Evolutionary conservation across 2,329 filamentous ascomycete genomes (phyloP), one percentile per base, ranked within the genome.

Genomic region (Hymenoscyphus salicellus): DNA sequence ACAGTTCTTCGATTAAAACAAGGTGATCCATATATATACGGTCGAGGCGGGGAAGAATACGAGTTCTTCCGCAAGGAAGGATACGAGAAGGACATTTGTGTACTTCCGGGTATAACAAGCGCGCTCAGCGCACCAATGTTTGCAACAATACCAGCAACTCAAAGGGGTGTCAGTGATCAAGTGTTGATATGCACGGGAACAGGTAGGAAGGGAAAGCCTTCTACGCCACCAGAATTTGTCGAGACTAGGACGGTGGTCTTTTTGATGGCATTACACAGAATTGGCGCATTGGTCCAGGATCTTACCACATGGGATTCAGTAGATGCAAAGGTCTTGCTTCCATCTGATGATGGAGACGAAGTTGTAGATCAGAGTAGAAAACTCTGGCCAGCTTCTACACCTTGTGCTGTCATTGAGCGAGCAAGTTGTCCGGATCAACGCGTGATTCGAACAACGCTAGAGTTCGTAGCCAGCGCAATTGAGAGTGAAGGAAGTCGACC

Each of bases 101-200:
- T 99, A 0, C 81, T 99, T 1, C 95, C 95, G 0, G 95, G 95
- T 0, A 90, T 99, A 55, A 98, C 95, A 0, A 93, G 89, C 72
- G 92, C 94, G 1, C 80, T 99, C 43, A 90, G 86, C 63, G 95
- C 93, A 10, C 92, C 94, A 0, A 81, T 99, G 2, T 97, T 98
- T 75, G 93, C 93, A 0, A 87, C 84, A 6, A 91, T 99, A 36
- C 94, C 95, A 1, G 83, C 90, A 0, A 99, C 95, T 1, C 94
- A 98, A 79, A 85, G 95, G 5, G 90, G 90, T 55, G 90, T 97
- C 0, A 90, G 92, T 3, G 95, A 99, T 74, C 93, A 98, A 77
- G 89, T 99, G 0, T 83, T 99, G 30, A 85, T 99, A n/a, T 98
- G 95, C 79, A 99, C 95, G 0, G 95, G 95, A 0, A 99, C 95